Percentiles rank a stretch among this genome's conserved stretches.
These are phyloP conservation scores for Eimeria praecox DNA, from an alignment of 169 alveolate genomes.

Conservation along the genomic window DNA sequence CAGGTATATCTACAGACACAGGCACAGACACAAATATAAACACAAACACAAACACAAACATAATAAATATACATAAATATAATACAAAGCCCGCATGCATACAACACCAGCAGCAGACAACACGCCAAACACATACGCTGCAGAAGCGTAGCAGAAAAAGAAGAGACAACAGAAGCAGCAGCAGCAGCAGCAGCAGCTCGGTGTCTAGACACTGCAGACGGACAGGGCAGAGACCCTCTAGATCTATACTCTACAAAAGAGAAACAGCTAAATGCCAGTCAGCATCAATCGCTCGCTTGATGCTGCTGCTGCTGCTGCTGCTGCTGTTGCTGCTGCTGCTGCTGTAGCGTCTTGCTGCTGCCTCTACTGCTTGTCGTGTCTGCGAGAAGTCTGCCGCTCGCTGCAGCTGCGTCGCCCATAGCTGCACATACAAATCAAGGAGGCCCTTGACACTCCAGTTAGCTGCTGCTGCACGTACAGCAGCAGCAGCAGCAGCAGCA, in stretches of 20 bases:
- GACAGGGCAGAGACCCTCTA: not conserved
- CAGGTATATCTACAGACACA: no score
- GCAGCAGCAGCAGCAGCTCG: no score
- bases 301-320: not conserved
- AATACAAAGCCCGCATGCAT: no score
- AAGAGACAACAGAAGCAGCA: not conserved
- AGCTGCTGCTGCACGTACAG: not conserved
- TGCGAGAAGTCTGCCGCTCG: not conserved
- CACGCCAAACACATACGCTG: no score
- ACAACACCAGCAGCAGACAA: no score
- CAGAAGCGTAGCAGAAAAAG: not conserved
- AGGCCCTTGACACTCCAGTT: not conserved
- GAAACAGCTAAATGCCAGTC: not conserved
- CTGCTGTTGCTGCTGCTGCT: not conserved
- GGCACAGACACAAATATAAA: no score
- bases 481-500: conserved; percentile 43
- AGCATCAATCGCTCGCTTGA: not conserved
- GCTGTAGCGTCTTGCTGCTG: not conserved
- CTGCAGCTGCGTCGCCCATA: conserved; percentile 30
- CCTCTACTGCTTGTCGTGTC: not conserved
- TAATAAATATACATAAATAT: no score
- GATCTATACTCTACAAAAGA: not conserved
- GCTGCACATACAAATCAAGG: not conserved
- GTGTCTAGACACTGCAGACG: not conserved
- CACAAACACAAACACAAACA: no score